These are phyloP conservation scores for Kwoniella shandongensis DNA, from an alignment of 768 basidiomycete species.

Conservation along the genomic window DNA sequence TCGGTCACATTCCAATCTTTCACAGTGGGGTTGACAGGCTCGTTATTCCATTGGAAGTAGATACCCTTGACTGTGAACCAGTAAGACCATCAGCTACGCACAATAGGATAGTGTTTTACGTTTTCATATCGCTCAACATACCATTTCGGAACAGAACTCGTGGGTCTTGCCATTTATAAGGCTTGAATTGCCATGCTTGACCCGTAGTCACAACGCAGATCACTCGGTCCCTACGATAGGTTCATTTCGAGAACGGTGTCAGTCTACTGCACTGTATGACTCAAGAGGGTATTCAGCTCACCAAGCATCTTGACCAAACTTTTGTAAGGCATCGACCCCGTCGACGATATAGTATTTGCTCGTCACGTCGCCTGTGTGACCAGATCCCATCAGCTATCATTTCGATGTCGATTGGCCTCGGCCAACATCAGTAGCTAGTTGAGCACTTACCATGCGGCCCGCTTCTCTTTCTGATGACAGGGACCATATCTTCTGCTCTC, in stretches of 20 bases:
- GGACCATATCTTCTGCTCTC: constrained; percentile 42
- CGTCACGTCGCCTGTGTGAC: constrained; percentile 51
- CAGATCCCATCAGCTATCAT: too few relatives aligned
- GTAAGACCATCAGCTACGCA: background rate
- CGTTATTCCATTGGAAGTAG: constrained; percentile 91
- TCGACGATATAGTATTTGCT: constrained; percentile 82
- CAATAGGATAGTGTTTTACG: background rate
- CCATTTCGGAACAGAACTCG: constrained; percentile 89
- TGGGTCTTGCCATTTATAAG: constrained; percentile 96
- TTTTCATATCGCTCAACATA: constrained; percentile 51
- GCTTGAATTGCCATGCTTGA: constrained; percentile 95
- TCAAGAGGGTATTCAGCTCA: too few relatives aligned
- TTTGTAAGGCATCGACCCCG: constrained; percentile 83
- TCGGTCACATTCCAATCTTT: constrained; percentile 98
- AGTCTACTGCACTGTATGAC: too few relatives aligned
- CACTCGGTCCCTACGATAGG: constrained; percentile 69
- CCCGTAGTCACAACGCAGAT: constrained; percentile 98
- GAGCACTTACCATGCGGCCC: constrained; percentile 41
- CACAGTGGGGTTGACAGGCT: constrained; percentile 81
- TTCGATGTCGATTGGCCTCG: too few relatives aligned
- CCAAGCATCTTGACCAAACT: constrained; percentile 88
- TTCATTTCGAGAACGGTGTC: constrained; percentile 11
- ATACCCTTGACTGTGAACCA: constrained; percentile 79
- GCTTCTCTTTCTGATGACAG: constrained; percentile 35
- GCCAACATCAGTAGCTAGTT: too few relatives aligned